Conservation (phyloP, 306 rosid species). For the Fagus crenata region DNA sequence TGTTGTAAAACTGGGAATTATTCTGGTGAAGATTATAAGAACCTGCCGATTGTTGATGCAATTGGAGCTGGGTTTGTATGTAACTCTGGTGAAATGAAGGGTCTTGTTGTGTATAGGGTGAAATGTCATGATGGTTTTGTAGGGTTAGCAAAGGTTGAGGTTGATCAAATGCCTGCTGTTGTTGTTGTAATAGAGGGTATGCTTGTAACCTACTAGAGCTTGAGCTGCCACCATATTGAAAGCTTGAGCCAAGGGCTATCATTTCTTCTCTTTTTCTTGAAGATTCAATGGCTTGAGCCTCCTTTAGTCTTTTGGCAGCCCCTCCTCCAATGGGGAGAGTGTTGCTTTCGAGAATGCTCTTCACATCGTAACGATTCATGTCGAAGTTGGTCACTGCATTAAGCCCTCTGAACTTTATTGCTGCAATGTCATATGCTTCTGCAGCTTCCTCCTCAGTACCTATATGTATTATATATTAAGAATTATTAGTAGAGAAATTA, state of each 20-base stretch:
- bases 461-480: constrained; percentile 10
- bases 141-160: constrained; percentile 63
- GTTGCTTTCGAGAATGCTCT: constrained; percentile 84
- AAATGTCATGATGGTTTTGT: constrained; percentile 59
- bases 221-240: constrained; percentile 64
- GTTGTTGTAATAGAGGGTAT: constrained; percentile 57
- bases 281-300: constrained; percentile 90
- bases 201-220: constrained; percentile 43
- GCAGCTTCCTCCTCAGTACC: constrained; percentile 99
- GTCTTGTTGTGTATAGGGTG: constrained; percentile 50
- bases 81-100: constrained; percentile 60
- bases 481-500: background rate
- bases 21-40: constrained; percentile 23
- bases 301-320: constrained; percentile 84
- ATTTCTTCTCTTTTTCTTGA: constrained; percentile 79
- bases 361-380: constrained; percentile 93
- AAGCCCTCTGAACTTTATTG: constrained; percentile 88
- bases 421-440: constrained; percentile 97
- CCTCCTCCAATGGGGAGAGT: constrained; percentile 96
- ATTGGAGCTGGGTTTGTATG: constrained; percentile 78
- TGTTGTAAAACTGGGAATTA: constrained; percentile 47
- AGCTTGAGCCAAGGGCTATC: constrained; percentile 60
- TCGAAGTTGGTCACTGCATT: constrained; percentile 95
- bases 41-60: constrained; percentile 52
- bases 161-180: constrained; percentile 35